Evolutionary conservation across 495 filamentous ascomycete genomes (phyloP).

Genomic region (Daldinia loculata): DNA sequence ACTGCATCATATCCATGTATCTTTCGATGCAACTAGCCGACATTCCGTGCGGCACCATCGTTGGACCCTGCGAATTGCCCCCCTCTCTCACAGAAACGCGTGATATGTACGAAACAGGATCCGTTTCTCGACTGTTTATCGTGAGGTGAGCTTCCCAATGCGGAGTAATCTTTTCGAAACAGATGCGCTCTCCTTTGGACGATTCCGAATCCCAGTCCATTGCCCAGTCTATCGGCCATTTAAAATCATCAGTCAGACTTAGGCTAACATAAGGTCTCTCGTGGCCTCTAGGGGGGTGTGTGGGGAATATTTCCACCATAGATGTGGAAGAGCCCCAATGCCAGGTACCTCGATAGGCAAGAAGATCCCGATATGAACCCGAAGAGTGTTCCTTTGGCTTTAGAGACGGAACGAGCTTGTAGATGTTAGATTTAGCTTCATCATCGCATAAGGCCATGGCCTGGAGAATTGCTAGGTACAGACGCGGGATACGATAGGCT

Average conservation of each 20-base stretch:
- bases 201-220: not conserved
- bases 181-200: not conserved
- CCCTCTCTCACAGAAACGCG: not conserved
- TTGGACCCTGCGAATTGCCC: not conserved
- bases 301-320: not conserved
- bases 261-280: not conserved
- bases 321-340: not conserved
- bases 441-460: not conserved
- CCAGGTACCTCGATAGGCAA: not conserved
- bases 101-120: not conserved
- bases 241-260: not conserved
- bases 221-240: not conserved
- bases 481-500: not conserved
- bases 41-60: not conserved
- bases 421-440: not conserved
- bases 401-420: not conserved
- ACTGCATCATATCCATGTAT: not conserved
- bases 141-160: not conserved
- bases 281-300: not conserved
- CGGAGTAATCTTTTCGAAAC: not conserved
- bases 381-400: not conserved
- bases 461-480: not conserved
- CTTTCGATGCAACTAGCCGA: not conserved
- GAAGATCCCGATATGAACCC: not conserved
- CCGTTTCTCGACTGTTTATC: not conserved